Percentiles rank a stretch among this genome's conserved stretches.
phyloP scores from a whole-genome alignment of 352 stramenopile genomes.

The Pythium utonaiense region DNA sequence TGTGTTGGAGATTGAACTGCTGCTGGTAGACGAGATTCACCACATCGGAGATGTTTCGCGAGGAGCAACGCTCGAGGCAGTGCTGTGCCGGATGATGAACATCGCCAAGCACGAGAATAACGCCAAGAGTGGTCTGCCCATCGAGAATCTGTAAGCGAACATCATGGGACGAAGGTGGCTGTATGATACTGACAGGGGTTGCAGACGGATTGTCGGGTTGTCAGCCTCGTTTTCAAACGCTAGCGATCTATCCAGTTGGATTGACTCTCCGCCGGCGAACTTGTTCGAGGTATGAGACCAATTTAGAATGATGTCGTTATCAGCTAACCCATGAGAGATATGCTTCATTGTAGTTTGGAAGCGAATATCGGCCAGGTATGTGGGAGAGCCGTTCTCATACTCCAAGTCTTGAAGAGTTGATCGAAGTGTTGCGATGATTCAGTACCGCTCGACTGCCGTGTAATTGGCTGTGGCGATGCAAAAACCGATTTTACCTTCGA shows the following conservation, averaged over 20 bases:
- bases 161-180: not conserved
- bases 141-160: slow-evolving; percentile 23
- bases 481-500: slow-evolving; percentile 37
- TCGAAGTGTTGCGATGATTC: not conserved
- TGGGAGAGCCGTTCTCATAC: no score
- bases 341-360: slow-evolving; percentile 32
- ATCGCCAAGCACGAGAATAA: slow-evolving; percentile 16
- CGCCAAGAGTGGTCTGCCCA: slow-evolving; percentile 10
- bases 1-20: slow-evolving; percentile 6
- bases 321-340: not conserved
- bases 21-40: slow-evolving; percentile 45
- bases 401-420: not conserved
- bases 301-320: not conserved
- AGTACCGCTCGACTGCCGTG: slow-evolving; percentile 31
- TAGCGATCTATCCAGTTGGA: slow-evolving; percentile 29
- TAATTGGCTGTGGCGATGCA: slow-evolving; percentile 27
- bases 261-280: slow-evolving; percentile 18
- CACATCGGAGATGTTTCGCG: slow-evolving; percentile 33
- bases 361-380: slow-evolving; percentile 36
- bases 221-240: slow-evolving; percentile 40
- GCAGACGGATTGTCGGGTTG: slow-evolving; percentile 33
- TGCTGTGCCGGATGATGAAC: slow-evolving; percentile 40
- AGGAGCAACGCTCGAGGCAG: slow-evolving; percentile 29
- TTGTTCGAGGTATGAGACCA: slow-evolving; percentile 10
- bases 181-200: not conserved